phyloP scores from a whole-genome alignment of 2,329 filamentous ascomycete species.

The Penicillium concentricum region DNA sequence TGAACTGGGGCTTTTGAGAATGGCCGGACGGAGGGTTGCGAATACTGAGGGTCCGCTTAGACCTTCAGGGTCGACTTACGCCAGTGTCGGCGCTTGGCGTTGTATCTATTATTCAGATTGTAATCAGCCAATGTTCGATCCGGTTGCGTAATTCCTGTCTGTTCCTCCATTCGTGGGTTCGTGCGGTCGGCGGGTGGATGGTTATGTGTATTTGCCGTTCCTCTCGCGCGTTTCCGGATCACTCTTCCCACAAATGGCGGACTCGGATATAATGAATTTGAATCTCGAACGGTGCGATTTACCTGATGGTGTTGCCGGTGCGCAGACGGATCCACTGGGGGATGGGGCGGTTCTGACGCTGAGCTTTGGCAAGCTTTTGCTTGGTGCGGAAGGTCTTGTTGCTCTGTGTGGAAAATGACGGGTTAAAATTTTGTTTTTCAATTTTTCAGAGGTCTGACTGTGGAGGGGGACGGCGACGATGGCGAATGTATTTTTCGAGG shows the following conservation, averaged over 20 bases:
- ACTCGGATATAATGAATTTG: neutral
- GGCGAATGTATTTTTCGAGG: conserved; percentile 4
- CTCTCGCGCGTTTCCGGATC: conserved; percentile 2
- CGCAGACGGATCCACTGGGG: conserved; percentile 99
- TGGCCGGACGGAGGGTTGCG: conserved; percentile 45
- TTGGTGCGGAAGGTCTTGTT: conserved; percentile 99
- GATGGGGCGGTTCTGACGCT: conserved; percentile 99
- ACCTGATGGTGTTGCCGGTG: conserved; percentile 99
- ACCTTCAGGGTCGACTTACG: conserved; percentile 99
- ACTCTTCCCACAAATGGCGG: conserved; percentile 2
- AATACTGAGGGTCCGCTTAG: conserved; percentile 57
- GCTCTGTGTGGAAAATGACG: conserved; percentile 60
- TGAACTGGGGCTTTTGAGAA: conserved; percentile 26
- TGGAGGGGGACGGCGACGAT: neutral
- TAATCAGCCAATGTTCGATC: conserved; percentile 7
- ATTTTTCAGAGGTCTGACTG: conserved; percentile 1
- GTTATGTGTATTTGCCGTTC: neutral
- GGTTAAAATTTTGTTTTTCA: conserved; percentile 12
- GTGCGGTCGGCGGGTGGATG: conserved; percentile 3
- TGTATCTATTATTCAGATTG: conserved; percentile 70
- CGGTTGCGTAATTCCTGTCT: neutral
- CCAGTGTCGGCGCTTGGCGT: conserved; percentile 99
- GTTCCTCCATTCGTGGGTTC: conserved; percentile 1
- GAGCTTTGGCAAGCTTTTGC: conserved; percentile 99
- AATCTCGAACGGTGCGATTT: conserved; percentile 48